A percentile compares a stretch with the other conserved stretches of the same genome.
These are phyloP conservation scores for Abrus pulchellus DNA, from an alignment of 306 rosid genomes.

Conservation along the genomic window DNA sequence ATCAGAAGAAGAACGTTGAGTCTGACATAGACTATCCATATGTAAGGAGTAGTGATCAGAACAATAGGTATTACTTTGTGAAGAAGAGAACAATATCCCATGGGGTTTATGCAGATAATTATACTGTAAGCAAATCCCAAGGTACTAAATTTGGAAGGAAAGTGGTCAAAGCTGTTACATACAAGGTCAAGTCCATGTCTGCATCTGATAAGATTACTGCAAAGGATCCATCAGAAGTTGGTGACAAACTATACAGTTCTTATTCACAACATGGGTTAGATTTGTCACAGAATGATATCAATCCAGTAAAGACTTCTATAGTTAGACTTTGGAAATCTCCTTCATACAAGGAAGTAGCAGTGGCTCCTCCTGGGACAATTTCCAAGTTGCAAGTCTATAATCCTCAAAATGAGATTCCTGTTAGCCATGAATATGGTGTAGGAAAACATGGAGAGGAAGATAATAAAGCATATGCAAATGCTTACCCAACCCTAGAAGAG, in stretches of 20 bases:
- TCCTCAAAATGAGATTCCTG: constrained; percentile 56
- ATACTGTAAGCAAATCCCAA: constrained; percentile 59
- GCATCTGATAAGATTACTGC: constrained; percentile 55
- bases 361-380: constrained; percentile 90
- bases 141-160: constrained; percentile 80
- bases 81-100: constrained; percentile 78
- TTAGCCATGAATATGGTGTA: constrained; percentile 49
- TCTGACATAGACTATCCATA: constrained; percentile 57
- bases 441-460: constrained; percentile 56
- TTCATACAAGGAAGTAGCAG: constrained; percentile 91
- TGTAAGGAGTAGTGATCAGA: constrained; percentile 61
- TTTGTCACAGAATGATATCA: constrained; percentile 52
- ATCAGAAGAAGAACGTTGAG: constrained; percentile 77
- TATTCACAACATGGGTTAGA: constrained; percentile 53
- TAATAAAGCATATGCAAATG: constrained; percentile 54
- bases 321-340: constrained; percentile 85
- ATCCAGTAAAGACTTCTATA: constrained; percentile 58
- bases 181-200: constrained; percentile 79
- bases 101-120: constrained; percentile 68
- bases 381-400: constrained; percentile 67
- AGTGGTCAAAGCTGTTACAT: constrained; percentile 71
- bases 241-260: constrained; percentile 50
- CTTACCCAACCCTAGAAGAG: constrained; percentile 48
- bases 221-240: constrained; percentile 52
- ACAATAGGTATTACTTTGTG: constrained; percentile 62